A percentile compares a stretch with the other conserved stretches of the same genome.
Evolutionary conservation across 2,329 filamentous ascomycete genomes (phyloP).

Genomic region (Neofusicoccum sp.): DNA sequence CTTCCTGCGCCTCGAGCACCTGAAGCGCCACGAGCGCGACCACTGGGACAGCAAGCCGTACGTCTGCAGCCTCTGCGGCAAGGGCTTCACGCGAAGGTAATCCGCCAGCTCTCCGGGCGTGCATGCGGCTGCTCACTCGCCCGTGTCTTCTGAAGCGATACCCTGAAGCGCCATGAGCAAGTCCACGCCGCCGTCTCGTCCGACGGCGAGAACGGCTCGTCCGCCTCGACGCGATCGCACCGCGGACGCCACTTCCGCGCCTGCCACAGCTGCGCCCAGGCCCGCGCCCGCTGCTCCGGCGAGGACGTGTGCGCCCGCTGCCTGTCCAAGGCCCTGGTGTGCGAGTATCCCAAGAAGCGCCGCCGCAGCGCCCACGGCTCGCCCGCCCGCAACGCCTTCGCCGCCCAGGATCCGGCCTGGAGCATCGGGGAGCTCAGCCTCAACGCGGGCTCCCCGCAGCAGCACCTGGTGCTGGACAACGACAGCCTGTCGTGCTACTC

Average conservation of each 20-base stretch:
- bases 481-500: constrained; percentile 17
- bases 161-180: constrained; percentile 13
- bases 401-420: constrained; percentile 9
- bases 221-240: neutral
- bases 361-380: constrained; percentile 13
- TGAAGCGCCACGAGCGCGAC: constrained; percentile 45
- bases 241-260: constrained; percentile 16
- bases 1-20: constrained; percentile 44
- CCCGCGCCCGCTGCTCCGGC: constrained; percentile 20
- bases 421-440: constrained; percentile 9
- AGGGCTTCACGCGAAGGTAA: constrained; percentile 46
- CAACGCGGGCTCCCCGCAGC: neutral
- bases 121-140: constrained; percentile 1
- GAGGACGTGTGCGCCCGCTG: constrained; percentile 14
- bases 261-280: constrained; percentile 19
- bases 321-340: constrained; percentile 7
- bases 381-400: constrained; percentile 6
- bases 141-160: neutral
- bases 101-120: neutral
- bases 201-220: constrained; percentile 1
- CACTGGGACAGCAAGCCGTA: constrained; percentile 46
- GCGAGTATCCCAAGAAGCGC: constrained; percentile 16
- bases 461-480: constrained; percentile 1
- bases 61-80: constrained; percentile 43
- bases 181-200: constrained; percentile 16